phyloP scores from a whole-genome alignment of 2,329 filamentous ascomycete species.

The Diaporthe sp. region DNA sequence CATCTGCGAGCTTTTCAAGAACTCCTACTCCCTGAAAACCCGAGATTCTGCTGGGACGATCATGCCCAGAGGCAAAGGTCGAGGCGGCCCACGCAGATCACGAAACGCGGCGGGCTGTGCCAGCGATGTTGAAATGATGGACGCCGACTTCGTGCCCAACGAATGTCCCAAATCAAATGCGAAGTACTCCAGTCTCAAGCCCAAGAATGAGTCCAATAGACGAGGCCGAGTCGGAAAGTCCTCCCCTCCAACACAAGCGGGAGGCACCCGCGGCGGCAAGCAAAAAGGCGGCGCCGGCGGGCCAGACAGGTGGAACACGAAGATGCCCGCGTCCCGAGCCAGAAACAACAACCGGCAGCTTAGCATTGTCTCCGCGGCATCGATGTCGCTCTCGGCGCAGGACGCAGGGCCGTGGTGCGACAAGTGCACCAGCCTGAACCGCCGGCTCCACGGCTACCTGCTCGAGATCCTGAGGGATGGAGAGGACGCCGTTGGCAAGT shows the following conservation, averaged over 20 bases:
- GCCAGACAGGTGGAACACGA: background rate
- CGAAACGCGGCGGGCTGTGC: background rate
- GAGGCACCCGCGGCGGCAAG: background rate
- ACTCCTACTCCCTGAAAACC: background rate
- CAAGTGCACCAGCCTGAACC: conserved; percentile 32
- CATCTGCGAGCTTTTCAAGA: background rate
- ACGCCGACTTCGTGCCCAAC: background rate
- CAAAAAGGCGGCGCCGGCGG: background rate
- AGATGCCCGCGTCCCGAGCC: background rate
- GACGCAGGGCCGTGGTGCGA: conserved; percentile 26
- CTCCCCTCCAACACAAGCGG: background rate
- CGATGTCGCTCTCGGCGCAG: background rate
- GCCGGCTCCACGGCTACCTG: conserved; percentile 34
- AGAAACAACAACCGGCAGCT: background rate
- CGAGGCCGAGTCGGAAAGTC: conserved; percentile 5
- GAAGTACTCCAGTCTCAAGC: background rate
- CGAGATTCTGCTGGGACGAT: background rate
- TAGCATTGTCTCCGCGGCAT: conserved; percentile 15
- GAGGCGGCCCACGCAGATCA: conserved; percentile 8
- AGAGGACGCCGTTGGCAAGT: conserved; percentile 39
- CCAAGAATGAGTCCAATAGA: background rate
- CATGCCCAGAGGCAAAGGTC: conserved; percentile 18
- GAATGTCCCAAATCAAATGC: background rate
- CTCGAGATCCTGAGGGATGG: conserved; percentile 16
- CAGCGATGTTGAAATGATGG: conserved; percentile 12